These are phyloP conservation scores for Metarhizium brunneum DNA, from an alignment of 2,329 filamentous ascomycete species.

Conservation along the genomic window DNA sequence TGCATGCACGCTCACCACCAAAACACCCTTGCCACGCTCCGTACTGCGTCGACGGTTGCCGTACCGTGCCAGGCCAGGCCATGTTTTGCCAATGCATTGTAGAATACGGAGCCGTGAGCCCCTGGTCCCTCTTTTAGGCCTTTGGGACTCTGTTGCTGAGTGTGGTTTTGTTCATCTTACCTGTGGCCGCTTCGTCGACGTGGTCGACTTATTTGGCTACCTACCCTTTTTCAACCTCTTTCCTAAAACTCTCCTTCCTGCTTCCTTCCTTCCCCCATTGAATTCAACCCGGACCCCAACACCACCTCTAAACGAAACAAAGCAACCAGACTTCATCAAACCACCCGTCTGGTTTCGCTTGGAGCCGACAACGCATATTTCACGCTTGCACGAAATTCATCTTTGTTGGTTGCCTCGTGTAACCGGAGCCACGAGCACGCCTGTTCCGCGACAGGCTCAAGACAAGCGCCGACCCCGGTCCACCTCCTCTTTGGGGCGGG, in stretches of 20 bases:
- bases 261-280: background rate
- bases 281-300: background rate
- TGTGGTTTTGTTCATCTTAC: too few relatives aligned
- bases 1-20: background rate
- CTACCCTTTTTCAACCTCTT: background rate
- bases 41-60: background rate
- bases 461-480: constrained; percentile 8
- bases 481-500: constrained; percentile 3
- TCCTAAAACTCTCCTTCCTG: background rate
- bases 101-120: background rate
- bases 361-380: background rate
- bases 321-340: background rate
- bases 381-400: background rate
- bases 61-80: background rate
- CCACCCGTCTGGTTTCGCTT: background rate
- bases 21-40: background rate
- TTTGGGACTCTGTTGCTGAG: background rate
- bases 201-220: background rate
- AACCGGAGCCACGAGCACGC: constrained; percentile 3
- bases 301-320: background rate
- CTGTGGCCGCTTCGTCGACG: background rate
- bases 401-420: constrained; percentile 1
- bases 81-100: background rate
- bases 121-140: background rate
- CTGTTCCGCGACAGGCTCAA: constrained; percentile 2